A percentile compares a stretch with the other conserved stretches of the same genome.
These are phyloP conservation scores for Boletus reticulatus DNA, from an alignment of 768 basidiomycete genomes.

Conservation along the genomic window DNA sequence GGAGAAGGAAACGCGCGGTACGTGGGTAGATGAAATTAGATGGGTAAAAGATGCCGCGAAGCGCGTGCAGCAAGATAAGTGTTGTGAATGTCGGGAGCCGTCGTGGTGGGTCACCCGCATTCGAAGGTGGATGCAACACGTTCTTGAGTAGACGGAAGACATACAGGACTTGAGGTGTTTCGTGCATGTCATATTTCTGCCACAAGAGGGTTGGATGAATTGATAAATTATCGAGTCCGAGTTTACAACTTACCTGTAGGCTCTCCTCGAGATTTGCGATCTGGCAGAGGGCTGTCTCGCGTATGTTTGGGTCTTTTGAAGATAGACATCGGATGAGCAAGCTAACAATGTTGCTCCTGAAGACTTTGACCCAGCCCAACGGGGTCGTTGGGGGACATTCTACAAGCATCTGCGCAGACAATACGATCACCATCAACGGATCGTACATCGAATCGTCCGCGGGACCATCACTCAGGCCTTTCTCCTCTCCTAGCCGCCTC, in stretches of 20 bases:
- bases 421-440: slow-evolving; percentile 68
- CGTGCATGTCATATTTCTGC: slow-evolving; percentile 68
- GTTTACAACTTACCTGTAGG: slow-evolving; percentile 53
- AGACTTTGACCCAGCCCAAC: slow-evolving; percentile 78
- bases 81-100: slow-evolving; percentile 78
- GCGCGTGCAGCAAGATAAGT: slow-evolving; percentile 78
- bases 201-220: not conserved
- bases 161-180: slow-evolving; percentile 69
- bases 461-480: slow-evolving; percentile 14
- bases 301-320: slow-evolving; percentile 56
- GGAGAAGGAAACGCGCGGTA: slow-evolving; percentile 84
- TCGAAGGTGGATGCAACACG: slow-evolving; percentile 2
- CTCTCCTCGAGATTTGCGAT: slow-evolving; percentile 58
- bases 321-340: slow-evolving; percentile 73
- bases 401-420: slow-evolving; percentile 65
- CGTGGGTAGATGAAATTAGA: slow-evolving; percentile 86
- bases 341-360: slow-evolving; percentile 76
- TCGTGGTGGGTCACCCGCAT: slow-evolving; percentile 50
- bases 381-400: slow-evolving; percentile 57
- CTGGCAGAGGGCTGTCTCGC: slow-evolving; percentile 59
- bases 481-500: slow-evolving; percentile 47
- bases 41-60: slow-evolving; percentile 82
- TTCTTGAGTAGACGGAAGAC: slow-evolving; percentile 49
- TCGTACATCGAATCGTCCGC: slow-evolving; percentile 63
- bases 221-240: not conserved